These are phyloP conservation scores for Apiospora malaysiana DNA, from an alignment of 2,329 filamentous ascomycete species.

Conservation along the genomic window DNA sequence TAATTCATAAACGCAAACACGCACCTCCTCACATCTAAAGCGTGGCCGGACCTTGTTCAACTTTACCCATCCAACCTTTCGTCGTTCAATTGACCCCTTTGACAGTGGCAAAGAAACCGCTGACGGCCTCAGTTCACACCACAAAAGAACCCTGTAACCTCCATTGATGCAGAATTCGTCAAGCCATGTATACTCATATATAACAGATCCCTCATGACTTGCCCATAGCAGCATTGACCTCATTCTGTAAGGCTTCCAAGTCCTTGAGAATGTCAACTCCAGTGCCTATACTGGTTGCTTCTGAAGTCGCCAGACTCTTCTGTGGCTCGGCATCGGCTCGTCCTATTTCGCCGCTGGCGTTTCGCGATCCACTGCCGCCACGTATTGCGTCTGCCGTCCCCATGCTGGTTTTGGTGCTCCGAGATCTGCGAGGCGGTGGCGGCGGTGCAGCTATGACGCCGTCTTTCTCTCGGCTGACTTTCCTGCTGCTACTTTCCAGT, in stretches of 20 bases:
- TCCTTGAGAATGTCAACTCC: constrained; percentile 71
- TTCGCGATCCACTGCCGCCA: constrained; percentile 28
- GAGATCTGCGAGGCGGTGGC: constrained; percentile 46
- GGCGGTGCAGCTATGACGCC: constrained; percentile 42
- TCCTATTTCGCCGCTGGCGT: constrained; percentile 38
- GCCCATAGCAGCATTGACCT: constrained; percentile 72
- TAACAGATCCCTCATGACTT: constrained; percentile 24
- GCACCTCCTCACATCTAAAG: not conserved
- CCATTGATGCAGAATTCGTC: not conserved
- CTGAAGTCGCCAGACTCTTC: constrained; percentile 30
- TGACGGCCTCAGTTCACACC: not conserved
- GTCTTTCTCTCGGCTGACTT: constrained; percentile 39
- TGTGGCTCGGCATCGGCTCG: constrained; percentile 29
- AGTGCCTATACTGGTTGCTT: constrained; percentile 40
- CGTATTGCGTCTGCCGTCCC: not conserved
- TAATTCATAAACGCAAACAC: not conserved
- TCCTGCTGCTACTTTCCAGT: constrained; percentile 44
- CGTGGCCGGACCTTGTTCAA: not conserved
- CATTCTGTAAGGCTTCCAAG: constrained; percentile 72
- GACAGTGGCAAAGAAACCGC: not conserved
- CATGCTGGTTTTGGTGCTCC: not conserved
- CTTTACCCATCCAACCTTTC: not conserved
- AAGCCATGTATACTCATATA: constrained; percentile 4
- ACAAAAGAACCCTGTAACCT: not conserved
- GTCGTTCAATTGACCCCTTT: not conserved